phyloP scores from a whole-genome alignment of 1,139 yeast genomes.

The Kluyveromyces sp. region DNA sequence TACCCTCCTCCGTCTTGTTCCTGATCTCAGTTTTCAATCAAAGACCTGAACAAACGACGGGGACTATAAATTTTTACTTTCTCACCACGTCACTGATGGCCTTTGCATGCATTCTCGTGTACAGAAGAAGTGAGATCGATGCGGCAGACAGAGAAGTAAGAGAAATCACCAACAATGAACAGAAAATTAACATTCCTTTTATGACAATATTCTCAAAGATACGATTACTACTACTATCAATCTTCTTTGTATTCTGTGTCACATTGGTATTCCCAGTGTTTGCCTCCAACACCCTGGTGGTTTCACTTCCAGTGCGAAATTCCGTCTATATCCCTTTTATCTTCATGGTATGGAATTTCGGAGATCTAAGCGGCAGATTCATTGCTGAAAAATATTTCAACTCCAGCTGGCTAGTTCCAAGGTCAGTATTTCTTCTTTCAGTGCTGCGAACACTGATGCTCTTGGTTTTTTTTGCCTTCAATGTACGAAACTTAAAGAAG shows the following conservation, averaged over 20 bases:
- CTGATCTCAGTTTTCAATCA: conserved; percentile 43
- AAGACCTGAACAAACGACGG: conserved; percentile 37
- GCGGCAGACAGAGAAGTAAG: conserved; percentile 6
- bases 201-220: conserved; percentile 49
- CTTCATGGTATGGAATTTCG: conserved; percentile 79
- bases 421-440: conserved; percentile 44
- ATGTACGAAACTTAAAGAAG: conserved; percentile 26
- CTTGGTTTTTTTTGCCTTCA: conserved; percentile 65
- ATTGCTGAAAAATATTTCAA: conserved; percentile 44
- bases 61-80: conserved; percentile 55
- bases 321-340: conserved; percentile 66
- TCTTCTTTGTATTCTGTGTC: conserved; percentile 67
- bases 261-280: conserved; percentile 85
- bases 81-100: conserved; percentile 64
- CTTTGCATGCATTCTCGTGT: conserved; percentile 38
- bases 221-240: conserved; percentile 56
- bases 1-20: conserved; percentile 75
- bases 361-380: conserved; percentile 76
- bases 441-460: conserved; percentile 48
- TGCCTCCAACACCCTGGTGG: conserved; percentile 61
- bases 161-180: not conserved
- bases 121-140: conserved; percentile 23
- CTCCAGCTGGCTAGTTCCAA: conserved; percentile 20
- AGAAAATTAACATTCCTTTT: conserved; percentile 28
- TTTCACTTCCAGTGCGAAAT: conserved; percentile 23